Evolutionary conservation across 805 yeast genomes (phyloP).

Genomic region (Zygosaccharomyces pseudorouxii): DNA sequence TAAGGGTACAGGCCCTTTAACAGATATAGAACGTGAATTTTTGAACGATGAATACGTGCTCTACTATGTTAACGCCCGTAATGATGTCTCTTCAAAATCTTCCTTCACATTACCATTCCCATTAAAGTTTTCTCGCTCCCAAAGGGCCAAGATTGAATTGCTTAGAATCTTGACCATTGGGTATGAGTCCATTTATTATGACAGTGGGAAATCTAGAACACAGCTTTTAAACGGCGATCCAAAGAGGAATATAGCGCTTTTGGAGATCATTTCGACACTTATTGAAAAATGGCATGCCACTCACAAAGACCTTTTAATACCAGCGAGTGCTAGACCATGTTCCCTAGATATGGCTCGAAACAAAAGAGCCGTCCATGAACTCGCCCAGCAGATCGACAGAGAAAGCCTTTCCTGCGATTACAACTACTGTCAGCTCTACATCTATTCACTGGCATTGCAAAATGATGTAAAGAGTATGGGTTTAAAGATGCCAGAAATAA

Average conservation of each 20-base stretch:
- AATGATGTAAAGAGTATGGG: constrained; percentile 38
- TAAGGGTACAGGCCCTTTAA: constrained; percentile 11
- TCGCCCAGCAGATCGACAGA: constrained; percentile 45
- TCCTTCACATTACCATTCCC: constrained; percentile 17
- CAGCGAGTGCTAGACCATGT: constrained; percentile 35
- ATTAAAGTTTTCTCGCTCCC: constrained; percentile 56
- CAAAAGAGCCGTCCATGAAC: constrained; percentile 32
- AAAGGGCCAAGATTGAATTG: constrained; percentile 75
- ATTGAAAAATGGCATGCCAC: constrained; percentile 73
- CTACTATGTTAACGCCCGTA: constrained; percentile 19
- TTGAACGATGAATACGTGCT: constrained; percentile 33
- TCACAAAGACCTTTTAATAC: constrained; percentile 50
- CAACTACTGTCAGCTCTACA: constrained; percentile 77
- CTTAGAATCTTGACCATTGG: constrained; percentile 76
- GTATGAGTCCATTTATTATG: constrained; percentile 75
- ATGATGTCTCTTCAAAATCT: constrained; percentile 6
- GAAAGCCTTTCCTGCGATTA: constrained; percentile 78
- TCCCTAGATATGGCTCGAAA: constrained; percentile 24
- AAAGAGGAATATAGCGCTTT: constrained; percentile 63
- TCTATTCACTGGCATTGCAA: constrained; percentile 73
- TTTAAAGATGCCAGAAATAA: constrained; percentile 62
- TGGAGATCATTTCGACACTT: constrained; percentile 70
- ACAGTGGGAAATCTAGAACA: constrained; percentile 43
- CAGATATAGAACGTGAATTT: constrained; percentile 30
- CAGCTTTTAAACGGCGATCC: constrained; percentile 45